Conservation (phyloP, 768 basidiomycete genomes). For the Agrocybe praecox region DNA sequence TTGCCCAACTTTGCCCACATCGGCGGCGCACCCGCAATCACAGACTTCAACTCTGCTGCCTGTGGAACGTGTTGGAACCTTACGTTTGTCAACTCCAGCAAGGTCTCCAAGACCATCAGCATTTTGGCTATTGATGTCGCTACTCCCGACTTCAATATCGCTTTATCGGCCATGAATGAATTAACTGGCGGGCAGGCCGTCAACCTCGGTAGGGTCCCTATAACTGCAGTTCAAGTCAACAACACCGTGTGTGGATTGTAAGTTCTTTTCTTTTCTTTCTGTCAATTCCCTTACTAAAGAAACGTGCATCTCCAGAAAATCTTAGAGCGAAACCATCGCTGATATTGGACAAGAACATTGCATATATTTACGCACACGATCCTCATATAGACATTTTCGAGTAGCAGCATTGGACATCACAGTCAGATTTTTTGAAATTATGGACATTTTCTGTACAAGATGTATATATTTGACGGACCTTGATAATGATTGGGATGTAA, state of each 20-base stretch:
- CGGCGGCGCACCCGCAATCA: conserved; percentile 54
- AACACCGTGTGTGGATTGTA: conserved; percentile 52
- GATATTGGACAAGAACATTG: too few species aligned
- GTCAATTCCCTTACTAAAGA: background rate
- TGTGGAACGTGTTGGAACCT: conserved; percentile 68
- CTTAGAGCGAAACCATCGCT: background rate
- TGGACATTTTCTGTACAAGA: too few species aligned
- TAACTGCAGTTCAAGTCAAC: conserved; percentile 43
- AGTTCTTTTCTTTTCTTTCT: background rate
- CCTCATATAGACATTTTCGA: too few species aligned
- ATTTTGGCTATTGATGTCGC: conserved; percentile 57
- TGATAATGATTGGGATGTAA: too few species aligned
- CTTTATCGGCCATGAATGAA: conserved; percentile 54
- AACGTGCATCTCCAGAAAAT: background rate
- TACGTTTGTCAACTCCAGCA: conserved; percentile 40
- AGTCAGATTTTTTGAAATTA: too few species aligned
- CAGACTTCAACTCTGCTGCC: conserved; percentile 49
- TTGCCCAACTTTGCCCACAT: conserved; percentile 64
- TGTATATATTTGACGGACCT: too few species aligned
- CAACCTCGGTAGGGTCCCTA: conserved; percentile 49
- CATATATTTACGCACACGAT: too few species aligned
- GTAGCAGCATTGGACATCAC: too few species aligned
- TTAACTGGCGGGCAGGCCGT: conserved; percentile 51
- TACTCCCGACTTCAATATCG: conserved; percentile 48
- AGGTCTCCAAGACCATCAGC: conserved; percentile 38